Evolutionary conservation across 192 early-diverging fungal genomes (phyloP), one percentile per base, ranked within the genome.

Genomic region (Podochytrium sp.): DNA sequence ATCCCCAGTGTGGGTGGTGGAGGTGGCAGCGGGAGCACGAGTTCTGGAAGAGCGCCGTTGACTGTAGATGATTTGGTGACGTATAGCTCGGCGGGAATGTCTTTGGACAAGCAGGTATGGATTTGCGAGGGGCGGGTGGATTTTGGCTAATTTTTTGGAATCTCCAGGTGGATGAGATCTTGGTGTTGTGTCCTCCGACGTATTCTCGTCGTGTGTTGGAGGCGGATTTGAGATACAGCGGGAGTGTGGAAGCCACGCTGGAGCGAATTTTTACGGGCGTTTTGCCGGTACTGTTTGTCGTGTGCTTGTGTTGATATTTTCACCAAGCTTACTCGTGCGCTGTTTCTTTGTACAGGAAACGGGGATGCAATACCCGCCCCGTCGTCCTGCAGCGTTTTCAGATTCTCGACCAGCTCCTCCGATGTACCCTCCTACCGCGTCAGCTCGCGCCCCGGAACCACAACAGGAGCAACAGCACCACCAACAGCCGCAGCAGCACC

Each of bases 231-330:
- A 42, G n/a, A n/a, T 32, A 37, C 5, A 76, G 55, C n/a, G 75
- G 75, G 18, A 76, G 14, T 55, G 75, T 71, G 16, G 70, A 76
- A 41, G 37, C 27, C 33, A 76, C 75, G 30, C 51, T 61, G n/a
- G 75, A 76, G 39, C 40, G 67, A 20, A 76, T 76, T 40, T 34
- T 76, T 18, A 34, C 27, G 3, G 59, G 56, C 12, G 14, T 43
- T 6, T 42, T 72, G 23, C 47, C 64, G 14, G 64, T 66, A 27
- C 43, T 12, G 43, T 12, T 47, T 47, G 43, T 47, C 43, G 20
- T 18, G 55, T 57, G 55, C 10, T 57, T 57, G 20, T 10, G 29
- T 12, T 12, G 43, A n/a, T n/a, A n/a, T n/a, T n/a, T n/a, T n/a
- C n/a, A n/a, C n/a, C n/a, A n/a, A n/a, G n/a, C n/a, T n/a, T n/a